phyloP scores from a whole-genome alignment of 768 basidiomycete species.

The Rhizopogon salebrosus region DNA sequence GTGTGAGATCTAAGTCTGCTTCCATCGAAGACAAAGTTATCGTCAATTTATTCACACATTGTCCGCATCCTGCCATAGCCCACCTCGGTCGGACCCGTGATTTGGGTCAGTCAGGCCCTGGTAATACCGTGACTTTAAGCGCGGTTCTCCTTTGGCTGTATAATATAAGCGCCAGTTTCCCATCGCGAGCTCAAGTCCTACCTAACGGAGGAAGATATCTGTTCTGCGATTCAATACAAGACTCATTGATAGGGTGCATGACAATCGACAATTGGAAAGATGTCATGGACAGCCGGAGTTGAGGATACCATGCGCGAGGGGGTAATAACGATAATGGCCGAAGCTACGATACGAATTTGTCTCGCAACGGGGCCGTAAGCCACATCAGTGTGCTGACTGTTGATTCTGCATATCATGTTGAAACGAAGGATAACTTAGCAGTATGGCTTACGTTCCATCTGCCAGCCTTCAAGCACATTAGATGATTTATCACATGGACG shows the following conservation, averaged over 20 bases:
- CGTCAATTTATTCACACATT: conserved; percentile 75
- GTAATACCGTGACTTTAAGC: conserved; percentile 2
- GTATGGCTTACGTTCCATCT: conserved; percentile 67
- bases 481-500: neutral
- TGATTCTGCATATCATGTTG: conserved; percentile 45
- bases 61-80: conserved; percentile 84
- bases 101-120: conserved; percentile 95
- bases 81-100: conserved; percentile 94
- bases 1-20: conserved; percentile 97
- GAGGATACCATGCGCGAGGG: conserved; percentile 45
- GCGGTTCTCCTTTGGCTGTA: conserved; percentile 77
- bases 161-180: conserved; percentile 4
- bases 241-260: conserved; percentile 91
- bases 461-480: conserved; percentile 81
- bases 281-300: conserved; percentile 92
- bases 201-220: conserved; percentile 85
- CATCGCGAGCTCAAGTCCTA: conserved; percentile 18
- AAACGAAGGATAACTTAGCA: neutral
- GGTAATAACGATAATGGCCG: neutral
- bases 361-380: conserved; percentile 92
- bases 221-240: conserved; percentile 85
- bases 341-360: conserved; percentile 47
- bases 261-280: conserved; percentile 97
- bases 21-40: conserved; percentile 82
- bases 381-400: too few relatives aligned